Conservation (phyloP, 2,329 filamentous ascomycete genomes). For the Hortaea werneckii region DNA sequence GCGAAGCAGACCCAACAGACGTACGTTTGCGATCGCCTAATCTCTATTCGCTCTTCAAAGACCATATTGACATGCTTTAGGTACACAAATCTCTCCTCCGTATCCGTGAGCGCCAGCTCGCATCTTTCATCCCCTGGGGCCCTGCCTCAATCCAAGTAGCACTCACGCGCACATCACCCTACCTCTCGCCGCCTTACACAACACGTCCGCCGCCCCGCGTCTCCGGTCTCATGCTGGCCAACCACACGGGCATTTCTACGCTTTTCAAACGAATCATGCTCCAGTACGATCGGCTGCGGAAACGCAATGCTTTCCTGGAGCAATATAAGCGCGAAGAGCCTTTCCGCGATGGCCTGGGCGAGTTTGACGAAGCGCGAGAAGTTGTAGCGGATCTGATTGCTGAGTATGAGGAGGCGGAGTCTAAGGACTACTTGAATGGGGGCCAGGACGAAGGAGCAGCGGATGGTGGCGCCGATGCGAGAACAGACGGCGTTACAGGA, state of each 20-base stretch:
- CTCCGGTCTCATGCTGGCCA: slow-evolving; percentile 92
- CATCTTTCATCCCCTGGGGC: slow-evolving; percentile 97
- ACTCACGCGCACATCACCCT: slow-evolving; percentile 90
- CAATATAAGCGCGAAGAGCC: slow-evolving; percentile 92
- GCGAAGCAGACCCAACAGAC: slow-evolving; percentile 94
- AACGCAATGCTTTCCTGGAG: slow-evolving; percentile 94
- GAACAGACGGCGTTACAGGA: slow-evolving; percentile 35
- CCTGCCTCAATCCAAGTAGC: slow-evolving; percentile 97
- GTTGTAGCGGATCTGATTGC: slow-evolving; percentile 84
- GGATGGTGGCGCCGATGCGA: slow-evolving; percentile 22
- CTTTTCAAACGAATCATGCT: slow-evolving; percentile 88
- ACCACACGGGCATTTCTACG: slow-evolving; percentile 94
- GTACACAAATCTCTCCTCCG: slow-evolving; percentile 95
- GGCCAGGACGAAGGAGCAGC: slow-evolving; percentile 15
- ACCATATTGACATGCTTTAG: slow-evolving; percentile 21
- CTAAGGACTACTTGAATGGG: slow-evolving; percentile 78
- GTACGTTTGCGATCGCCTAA: slow-evolving; percentile 30
- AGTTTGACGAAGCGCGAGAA: slow-evolving; percentile 90
- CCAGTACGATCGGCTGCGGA: slow-evolving; percentile 88
- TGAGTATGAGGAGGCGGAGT: slow-evolving; percentile 93
- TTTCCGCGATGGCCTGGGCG: slow-evolving; percentile 80
- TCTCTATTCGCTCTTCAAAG: neutral
- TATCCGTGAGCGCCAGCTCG: slow-evolving; percentile 85
- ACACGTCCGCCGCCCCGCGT: slow-evolving; percentile 80
- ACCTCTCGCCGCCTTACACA: slow-evolving; percentile 88